Evolutionary conservation across 257 asterid species (phyloP), one percentile per base, ranked within the genome.

Genomic region (Pogostemon cablin): DNA sequence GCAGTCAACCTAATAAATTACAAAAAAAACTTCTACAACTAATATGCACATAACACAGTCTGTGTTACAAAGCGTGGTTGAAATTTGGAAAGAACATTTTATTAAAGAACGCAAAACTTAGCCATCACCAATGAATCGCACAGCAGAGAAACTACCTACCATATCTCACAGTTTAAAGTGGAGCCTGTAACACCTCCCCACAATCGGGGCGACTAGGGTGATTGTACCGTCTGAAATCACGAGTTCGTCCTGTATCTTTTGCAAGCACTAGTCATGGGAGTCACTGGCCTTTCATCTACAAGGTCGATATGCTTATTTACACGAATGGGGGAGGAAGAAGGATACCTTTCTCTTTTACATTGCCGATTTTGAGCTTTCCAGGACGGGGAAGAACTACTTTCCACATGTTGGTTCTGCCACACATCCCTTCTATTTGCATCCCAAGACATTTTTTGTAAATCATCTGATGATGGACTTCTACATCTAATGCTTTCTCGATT

Each of bases 401-500:
- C 66, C 44, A 32, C 47, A 2, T 54, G 15, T 34, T 17, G 17
- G 8, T 6, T 3, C 12, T 17, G 48, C 6, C 4, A 7, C 17
- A 50, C 34, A 41, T 43, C 56, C 54, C 48, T 54, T 46, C 47
- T 47, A 42, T 42, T 39, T 42, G 6, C 11, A 6, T 25, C 38
- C 68, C 61, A 5, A 20, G 2, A 9, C 7, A 49, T 43, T 38
- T 65, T 74, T 3, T 9, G 64, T 0, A 15, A 3, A 75, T 66
- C 20, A 44, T 34, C 9, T 4, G 62, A 35, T 32, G 66, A 34
- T 37, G 69, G 46, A 9, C 4, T 6, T 41, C 53, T 6, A 10
- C 15, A 59, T 54, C 41, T 79, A 65, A 55, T 32, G 65, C 49
- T 56, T 32, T 49, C 73, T 62, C 15, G 78, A 46, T 68, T 37